Conservation (phyloP, 2,329 filamentous ascomycete species). For the Exophiala viscosa region DNA sequence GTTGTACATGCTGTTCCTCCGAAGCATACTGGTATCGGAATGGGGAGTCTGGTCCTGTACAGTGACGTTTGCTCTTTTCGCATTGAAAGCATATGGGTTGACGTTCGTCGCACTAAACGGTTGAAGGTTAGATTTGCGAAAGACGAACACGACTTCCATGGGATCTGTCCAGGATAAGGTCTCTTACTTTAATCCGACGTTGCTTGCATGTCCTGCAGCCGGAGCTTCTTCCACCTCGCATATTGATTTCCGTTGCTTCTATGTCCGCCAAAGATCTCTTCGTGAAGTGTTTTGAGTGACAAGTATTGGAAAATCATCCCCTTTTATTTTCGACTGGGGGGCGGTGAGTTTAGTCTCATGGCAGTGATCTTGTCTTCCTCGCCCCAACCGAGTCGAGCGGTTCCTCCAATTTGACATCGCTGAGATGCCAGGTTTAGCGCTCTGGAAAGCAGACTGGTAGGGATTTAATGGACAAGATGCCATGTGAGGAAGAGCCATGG, state of each 20-base stretch:
- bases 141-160: background rate
- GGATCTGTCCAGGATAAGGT: background rate
- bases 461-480: too few species aligned
- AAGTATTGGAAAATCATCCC: too few species aligned
- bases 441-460: too few species aligned
- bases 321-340: too few species aligned
- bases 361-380: too few species aligned
- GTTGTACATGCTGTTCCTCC: slow-evolving; percentile 1
- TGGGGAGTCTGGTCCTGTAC: slow-evolving; percentile 7
- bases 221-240: background rate
- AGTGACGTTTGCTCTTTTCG: slow-evolving; percentile 13
- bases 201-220: slow-evolving; percentile 6
- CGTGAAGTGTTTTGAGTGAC: background rate
- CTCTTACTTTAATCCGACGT: slow-evolving; percentile 9
- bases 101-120: slow-evolving; percentile 8
- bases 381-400: too few species aligned
- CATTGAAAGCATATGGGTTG: slow-evolving; percentile 6
- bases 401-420: too few species aligned
- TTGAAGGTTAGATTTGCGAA: slow-evolving; percentile 7
- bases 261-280: background rate
- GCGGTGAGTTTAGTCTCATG: too few species aligned
- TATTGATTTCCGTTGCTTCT: background rate
- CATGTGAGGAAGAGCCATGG: too few species aligned
- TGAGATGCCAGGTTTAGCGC: too few species aligned
- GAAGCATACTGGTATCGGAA: slow-evolving; percentile 10